Evolutionary conservation across 306 rosid species (phyloP).

Genomic region (Rosa rugosa): DNA sequence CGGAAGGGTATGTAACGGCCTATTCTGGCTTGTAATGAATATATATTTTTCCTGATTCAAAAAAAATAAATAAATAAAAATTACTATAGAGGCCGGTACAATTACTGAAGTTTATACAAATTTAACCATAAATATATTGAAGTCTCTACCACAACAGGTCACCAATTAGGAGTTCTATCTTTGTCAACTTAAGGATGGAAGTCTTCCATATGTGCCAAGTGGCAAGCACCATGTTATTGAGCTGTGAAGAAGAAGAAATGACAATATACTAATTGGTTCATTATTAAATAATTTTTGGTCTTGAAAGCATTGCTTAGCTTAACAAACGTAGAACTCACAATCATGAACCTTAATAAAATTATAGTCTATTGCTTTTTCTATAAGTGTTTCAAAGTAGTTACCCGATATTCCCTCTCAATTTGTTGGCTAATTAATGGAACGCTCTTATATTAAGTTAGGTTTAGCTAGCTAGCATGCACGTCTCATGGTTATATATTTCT

Average conservation of each 20-base stretch:
- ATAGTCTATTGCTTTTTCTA: slow-evolving; percentile 26
- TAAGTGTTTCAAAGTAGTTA: slow-evolving; percentile 26
- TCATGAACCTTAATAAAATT: slow-evolving; percentile 26
- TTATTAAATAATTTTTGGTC: neutral
- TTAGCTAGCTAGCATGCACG: neutral
- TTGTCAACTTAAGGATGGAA: neutral
- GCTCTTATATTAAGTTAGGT: neutral
- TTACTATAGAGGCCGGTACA: no score
- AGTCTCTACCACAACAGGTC: neutral
- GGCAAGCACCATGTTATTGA: slow-evolving; percentile 13
- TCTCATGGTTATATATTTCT: neutral
- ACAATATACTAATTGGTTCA: neutral
- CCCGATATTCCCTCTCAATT: slow-evolving; percentile 43
- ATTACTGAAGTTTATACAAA: no score
- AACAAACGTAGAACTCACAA: slow-evolving; percentile 26
- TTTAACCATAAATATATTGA: no score
- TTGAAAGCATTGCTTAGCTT: neutral
- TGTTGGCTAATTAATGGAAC: slow-evolving; percentile 24
- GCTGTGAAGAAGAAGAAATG: slow-evolving; percentile 18
- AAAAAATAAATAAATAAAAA: no score
- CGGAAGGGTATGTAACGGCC: no score
- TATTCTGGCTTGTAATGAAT: no score
- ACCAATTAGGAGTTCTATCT: neutral
- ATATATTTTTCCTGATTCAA: no score
- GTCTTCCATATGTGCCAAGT: neutral